Evolutionary conservation across 352 stramenopile species (phyloP), one percentile per base, ranked within the genome.

Genomic region (Phytophthora europaea): DNA sequence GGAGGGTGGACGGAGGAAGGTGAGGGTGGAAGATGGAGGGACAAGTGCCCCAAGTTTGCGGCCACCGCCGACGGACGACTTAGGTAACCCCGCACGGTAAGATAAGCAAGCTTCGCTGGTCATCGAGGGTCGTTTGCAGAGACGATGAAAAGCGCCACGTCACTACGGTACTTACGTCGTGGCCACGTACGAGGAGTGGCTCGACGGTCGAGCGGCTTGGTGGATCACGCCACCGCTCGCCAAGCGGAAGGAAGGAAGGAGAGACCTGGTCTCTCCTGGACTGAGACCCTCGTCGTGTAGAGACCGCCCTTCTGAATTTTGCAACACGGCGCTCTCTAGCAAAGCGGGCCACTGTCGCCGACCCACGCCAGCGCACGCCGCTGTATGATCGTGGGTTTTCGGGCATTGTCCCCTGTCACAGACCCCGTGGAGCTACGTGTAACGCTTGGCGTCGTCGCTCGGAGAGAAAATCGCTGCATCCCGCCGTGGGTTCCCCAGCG

Each of bases 271-370:
- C 34, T 38, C 34, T 38, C 34, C 28, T 8, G 28, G 28, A 31
- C 36, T 8, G 16, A 16, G 43, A 22, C 43, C 13, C 36, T 12
- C 18, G 20, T 62, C 56, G 62, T 67, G 36, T 62, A 75, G 54
- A 71, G 54, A 75, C 67, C 51, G 47, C 67, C 62, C 61, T 66
- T 71, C 61, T 75, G 67, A 66, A 60, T 65, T 64, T 74, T 20
- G 40, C 51, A 48, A 40, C 52, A 33, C 33, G 40, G 50, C 47
- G 61, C 67, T 75, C 68, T 72, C 68, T 75, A 62, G 68, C 62
- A 71, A 73, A 47, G 61, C 36, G 53, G 58, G 61, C 67, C 61
- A 75, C 61, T 61, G 33, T 66, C 58, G 36, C 9, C 48, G 48
- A 15, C 13, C 18, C 45, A 52, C 65, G 65, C 65, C 56, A 72